Percentiles rank a stretch among this genome's conserved stretches.
phyloP scores from a whole-genome alignment of 495 filamentous ascomycete species.

The Podospora anserina region DNA sequence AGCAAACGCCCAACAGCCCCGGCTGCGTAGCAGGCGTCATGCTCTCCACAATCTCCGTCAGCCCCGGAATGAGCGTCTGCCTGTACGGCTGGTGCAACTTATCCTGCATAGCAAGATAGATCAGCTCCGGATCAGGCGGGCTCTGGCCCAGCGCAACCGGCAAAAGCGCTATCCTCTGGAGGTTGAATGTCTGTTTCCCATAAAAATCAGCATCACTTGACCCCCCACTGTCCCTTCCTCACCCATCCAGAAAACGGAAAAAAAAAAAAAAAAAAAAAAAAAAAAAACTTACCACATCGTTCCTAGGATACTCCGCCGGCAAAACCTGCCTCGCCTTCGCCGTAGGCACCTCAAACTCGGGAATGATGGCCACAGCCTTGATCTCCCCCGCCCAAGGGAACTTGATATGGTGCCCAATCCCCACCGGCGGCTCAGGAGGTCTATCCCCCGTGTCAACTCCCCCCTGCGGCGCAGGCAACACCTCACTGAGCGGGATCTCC shows the following conservation, averaged over 20 bases:
- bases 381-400: slow-evolving; percentile 90
- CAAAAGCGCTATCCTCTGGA: slow-evolving; percentile 85
- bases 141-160: slow-evolving; percentile 80
- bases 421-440: slow-evolving; percentile 81
- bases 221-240: slow-evolving; percentile 5
- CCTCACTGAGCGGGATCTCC: slow-evolving; percentile 94
- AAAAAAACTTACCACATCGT: slow-evolving; percentile 63
- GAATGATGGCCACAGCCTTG: slow-evolving; percentile 91
- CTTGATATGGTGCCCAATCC: slow-evolving; percentile 89
- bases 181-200: slow-evolving; percentile 73
- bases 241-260: not conserved
- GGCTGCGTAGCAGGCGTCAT: slow-evolving; percentile 81
- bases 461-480: slow-evolving; percentile 79
- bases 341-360: slow-evolving; percentile 88
- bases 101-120: slow-evolving; percentile 96
- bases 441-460: slow-evolving; percentile 79
- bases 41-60: slow-evolving; percentile 83
- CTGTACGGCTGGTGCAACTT: slow-evolving; percentile 95
- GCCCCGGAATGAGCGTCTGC: slow-evolving; percentile 79
- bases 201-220: not conserved
- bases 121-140: slow-evolving; percentile 87
- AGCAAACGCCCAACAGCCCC: slow-evolving; percentile 85
- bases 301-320: slow-evolving; percentile 67
- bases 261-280: not conserved
- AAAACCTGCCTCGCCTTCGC: slow-evolving; percentile 81